Conservation (phyloP, 1,284 basidiomycete species). For the Ceratobasidium sp. region DNA sequence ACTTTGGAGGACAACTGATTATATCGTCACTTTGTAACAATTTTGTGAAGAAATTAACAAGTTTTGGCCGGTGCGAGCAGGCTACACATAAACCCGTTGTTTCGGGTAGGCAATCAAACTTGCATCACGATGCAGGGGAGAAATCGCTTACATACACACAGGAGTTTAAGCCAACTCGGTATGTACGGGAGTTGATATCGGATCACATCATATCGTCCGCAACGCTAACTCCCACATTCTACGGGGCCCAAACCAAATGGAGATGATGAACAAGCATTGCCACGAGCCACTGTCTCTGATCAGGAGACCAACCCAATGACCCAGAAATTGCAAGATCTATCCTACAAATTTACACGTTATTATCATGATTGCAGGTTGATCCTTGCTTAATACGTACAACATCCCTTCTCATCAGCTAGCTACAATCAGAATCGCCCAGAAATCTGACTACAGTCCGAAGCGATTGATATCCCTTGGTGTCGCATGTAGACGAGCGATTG, state of each 20-base stretch:
- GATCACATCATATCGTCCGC: not conserved
- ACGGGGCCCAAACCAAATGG: not conserved
- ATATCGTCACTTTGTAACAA: not conserved
- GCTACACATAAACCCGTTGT: not conserved
- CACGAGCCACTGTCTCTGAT: conserved; percentile 9
- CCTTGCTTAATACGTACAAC: not conserved
- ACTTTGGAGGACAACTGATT: not conserved
- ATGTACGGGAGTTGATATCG: not conserved
- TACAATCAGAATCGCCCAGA: not conserved
- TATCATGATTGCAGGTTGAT: no score
- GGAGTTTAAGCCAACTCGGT: not conserved
- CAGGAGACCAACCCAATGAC: not conserved
- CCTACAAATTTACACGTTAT: not conserved
- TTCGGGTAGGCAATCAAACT: not conserved
- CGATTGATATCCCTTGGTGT: conserved; percentile 14
- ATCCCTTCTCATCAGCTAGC: not conserved
- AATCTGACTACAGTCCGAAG: not conserved
- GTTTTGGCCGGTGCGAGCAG: not conserved
- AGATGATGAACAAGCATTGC: no score
- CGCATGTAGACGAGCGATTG: not conserved
- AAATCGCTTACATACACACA: not conserved
- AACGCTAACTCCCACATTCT: no score
- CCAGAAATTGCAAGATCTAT: not conserved
- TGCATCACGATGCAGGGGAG: not conserved
- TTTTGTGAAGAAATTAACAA: not conserved